Evolutionary conservation across 208 protist genomes (phyloP).

Genomic region (Willaertia magna): DNA sequence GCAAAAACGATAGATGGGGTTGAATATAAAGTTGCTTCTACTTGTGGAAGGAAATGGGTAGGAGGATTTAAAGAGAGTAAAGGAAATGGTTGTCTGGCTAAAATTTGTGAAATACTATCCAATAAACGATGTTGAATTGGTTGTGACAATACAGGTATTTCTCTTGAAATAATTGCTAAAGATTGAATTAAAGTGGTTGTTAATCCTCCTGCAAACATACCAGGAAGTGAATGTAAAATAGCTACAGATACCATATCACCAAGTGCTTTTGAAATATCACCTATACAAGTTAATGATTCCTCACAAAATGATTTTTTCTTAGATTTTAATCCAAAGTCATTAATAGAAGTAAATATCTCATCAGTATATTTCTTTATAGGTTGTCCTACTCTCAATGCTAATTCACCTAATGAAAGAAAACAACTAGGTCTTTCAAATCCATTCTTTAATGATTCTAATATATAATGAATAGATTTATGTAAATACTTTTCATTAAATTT

Average conservation of each 20-base stretch:
- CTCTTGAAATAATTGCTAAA: neutral
- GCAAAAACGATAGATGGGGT: neutral
- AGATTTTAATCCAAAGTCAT: neutral
- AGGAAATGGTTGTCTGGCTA: neutral
- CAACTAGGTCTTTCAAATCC: too few species aligned
- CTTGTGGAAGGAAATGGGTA: neutral
- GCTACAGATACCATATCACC: neutral
- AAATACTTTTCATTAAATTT: neutral
- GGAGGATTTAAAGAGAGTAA: neutral
- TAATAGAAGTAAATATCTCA: neutral
- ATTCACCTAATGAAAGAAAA: neutral
- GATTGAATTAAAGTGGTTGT: neutral
- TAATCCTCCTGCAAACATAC: neutral
- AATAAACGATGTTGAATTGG: neutral
- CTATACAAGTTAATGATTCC: neutral
- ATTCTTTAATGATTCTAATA: neutral
- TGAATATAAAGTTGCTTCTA: neutral
- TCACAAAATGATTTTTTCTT: neutral
- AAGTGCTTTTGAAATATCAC: neutral
- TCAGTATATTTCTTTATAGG: neutral
- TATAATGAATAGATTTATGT: neutral
- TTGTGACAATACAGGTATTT: neutral
- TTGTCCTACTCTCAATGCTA: neutral
- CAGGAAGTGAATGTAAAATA: neutral
- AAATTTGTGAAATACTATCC: neutral